A percentile compares a stretch with the other conserved stretches of the same genome.
Evolutionary conservation across 1,284 basidiomycete species (phyloP).

Genomic region (Ustilago nuda): DNA sequence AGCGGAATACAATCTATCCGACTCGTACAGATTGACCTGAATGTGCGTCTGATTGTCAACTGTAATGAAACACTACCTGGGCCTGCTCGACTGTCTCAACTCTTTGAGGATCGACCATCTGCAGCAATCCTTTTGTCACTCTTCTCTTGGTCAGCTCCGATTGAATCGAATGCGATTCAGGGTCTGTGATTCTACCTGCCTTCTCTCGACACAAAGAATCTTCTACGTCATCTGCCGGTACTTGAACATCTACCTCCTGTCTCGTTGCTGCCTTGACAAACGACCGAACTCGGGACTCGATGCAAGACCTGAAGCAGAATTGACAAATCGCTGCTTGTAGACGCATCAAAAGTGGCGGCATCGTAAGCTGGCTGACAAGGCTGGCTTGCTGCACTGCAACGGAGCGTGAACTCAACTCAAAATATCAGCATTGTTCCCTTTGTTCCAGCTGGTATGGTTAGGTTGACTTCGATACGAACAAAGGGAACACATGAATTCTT

Average conservation of each 20-base stretch:
- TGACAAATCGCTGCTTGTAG: not conserved
- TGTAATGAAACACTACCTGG: not conserved
- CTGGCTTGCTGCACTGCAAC: not conserved
- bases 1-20: not conserved
- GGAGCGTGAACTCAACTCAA: conserved; percentile 7
- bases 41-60: not conserved
- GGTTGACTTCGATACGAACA: not conserved
- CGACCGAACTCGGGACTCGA: not conserved
- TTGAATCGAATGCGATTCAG: not conserved
- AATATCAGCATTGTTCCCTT: conserved; percentile 1
- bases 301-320: not conserved
- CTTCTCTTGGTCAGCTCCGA: not conserved
- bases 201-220: not conserved
- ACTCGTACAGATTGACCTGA: not conserved
- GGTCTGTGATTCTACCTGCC: not conserved
- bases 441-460: conserved; percentile 1
- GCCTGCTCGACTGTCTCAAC: not conserved
- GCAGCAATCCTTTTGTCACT: not conserved
- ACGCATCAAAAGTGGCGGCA: conserved; percentile 8
- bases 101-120: not conserved
- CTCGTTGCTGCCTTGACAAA: not conserved
- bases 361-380: not conserved
- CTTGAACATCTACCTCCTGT: not conserved
- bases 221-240: not conserved
- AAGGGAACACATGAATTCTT: not conserved